Percentiles rank a stretch among this genome's conserved stretches.
Evolutionary conservation across 208 protist genomes (phyloP).

Genomic region (Acanthamoeba triangularis): DNA sequence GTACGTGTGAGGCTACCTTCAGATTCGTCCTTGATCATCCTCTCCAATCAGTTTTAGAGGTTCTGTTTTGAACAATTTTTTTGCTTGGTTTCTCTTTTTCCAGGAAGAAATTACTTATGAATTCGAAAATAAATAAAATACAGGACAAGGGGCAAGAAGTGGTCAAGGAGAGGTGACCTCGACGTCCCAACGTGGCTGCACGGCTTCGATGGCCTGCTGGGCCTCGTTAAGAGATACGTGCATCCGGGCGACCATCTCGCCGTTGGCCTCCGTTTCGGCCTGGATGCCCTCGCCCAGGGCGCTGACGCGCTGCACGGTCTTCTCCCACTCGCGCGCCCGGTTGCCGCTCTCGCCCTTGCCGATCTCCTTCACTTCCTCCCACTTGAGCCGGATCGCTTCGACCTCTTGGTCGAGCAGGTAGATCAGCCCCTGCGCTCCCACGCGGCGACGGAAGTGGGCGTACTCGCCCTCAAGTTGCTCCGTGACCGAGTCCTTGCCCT

Average conservation of each 20-base stretch:
- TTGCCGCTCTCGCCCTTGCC: not conserved
- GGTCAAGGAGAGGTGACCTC: too few relatives aligned
- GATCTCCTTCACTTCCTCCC: slow-evolving; percentile 33
- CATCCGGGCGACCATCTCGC: not conserved
- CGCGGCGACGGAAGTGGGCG: not conserved
- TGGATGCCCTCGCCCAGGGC: not conserved
- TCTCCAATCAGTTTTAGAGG: too few relatives aligned
- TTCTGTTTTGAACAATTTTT: too few relatives aligned
- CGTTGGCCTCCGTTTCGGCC: not conserved
- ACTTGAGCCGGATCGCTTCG: not conserved
- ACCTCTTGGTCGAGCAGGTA: slow-evolving; percentile 27
- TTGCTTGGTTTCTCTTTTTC: too few relatives aligned
- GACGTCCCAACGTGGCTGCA: not conserved
- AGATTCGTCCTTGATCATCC: too few relatives aligned
- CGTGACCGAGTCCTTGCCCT: not conserved
- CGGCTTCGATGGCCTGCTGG: not conserved
- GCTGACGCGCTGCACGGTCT: not conserved
- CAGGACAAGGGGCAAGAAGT: too few relatives aligned
- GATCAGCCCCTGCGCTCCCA: not conserved
- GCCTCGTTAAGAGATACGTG: not conserved
- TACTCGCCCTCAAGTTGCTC: not conserved
- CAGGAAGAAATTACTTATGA: too few relatives aligned
- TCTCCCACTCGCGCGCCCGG: not conserved
- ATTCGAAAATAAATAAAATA: too few relatives aligned
- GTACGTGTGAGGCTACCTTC: too few relatives aligned